Evolutionary conservation across 176 grass and related monocot genomes (phyloP).

Genomic region (Eleusine coracana): DNA sequence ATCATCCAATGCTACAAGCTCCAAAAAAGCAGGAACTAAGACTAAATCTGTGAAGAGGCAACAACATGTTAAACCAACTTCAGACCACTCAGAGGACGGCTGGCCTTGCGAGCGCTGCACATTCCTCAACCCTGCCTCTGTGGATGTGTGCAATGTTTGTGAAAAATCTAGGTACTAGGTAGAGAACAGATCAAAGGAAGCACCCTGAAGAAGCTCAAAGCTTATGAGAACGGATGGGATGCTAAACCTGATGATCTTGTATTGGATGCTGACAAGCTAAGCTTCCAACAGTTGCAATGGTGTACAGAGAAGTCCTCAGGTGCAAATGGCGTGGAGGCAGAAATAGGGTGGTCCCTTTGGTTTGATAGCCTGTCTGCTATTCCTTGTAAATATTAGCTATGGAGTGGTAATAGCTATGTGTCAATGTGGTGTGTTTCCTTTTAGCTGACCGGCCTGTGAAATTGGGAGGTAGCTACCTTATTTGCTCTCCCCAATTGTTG

Average conservation of each 20-base stretch:
- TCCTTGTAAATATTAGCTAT: conserved; percentile 52
- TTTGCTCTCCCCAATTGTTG: neutral
- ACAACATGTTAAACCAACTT: conserved; percentile 25
- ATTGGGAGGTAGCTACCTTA: neutral
- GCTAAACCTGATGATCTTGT: neutral
- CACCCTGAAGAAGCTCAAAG: conserved; percentile 9
- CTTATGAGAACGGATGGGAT: neutral
- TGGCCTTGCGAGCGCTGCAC: conserved; percentile 79
- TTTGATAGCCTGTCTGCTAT: conserved; percentile 10
- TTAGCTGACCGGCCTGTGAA: neutral
- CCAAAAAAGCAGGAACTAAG: conserved; percentile 52
- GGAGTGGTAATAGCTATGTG: conserved; percentile 2
- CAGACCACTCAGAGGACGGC: conserved; percentile 37
- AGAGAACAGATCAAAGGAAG: neutral
- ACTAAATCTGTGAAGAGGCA: conserved; percentile 60
- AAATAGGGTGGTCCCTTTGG: neutral
- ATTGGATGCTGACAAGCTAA: neutral
- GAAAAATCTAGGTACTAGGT: conserved; percentile 35
- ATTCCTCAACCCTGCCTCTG: conserved; percentile 44
- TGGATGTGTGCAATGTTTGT: conserved; percentile 45
- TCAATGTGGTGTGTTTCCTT: conserved; percentile 18
- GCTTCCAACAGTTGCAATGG: conserved; percentile 30
- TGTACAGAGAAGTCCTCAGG: conserved; percentile 2
- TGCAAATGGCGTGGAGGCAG: conserved; percentile 1
- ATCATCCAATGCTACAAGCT: conserved; percentile 45